These are phyloP conservation scores for Pulveroboletus sp. DNA, from an alignment of 768 basidiomycete species.

Conservation along the genomic window DNA sequence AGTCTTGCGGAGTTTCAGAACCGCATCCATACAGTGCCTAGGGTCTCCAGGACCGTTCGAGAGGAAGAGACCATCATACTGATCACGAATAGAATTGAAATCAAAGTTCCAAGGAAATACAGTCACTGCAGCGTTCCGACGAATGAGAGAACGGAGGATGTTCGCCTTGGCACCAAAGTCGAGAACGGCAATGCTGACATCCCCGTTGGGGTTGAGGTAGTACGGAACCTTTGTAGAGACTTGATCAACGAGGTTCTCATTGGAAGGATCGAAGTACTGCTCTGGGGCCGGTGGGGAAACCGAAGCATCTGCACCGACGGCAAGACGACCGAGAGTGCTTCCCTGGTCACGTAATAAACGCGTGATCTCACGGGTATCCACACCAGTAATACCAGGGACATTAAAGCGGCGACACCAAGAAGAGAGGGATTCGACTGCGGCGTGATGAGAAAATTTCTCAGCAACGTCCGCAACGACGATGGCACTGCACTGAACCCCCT, in stretches of 20 bases:
- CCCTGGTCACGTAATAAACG: slow-evolving; percentile 91
- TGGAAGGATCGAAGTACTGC: slow-evolving; percentile 92
- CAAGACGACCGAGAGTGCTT: slow-evolving; percentile 89
- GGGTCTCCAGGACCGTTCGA: slow-evolving; percentile 98
- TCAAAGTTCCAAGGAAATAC: slow-evolving; percentile 98
- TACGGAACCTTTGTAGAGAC: slow-evolving; percentile 84
- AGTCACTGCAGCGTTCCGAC: slow-evolving; percentile 87
- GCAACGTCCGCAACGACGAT: slow-evolving; percentile 94
- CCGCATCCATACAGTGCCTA: slow-evolving; percentile 80
- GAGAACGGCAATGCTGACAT: slow-evolving; percentile 89
- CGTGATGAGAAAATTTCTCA: slow-evolving; percentile 91
- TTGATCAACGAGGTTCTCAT: slow-evolving; percentile 91
- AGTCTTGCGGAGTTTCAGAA: slow-evolving; percentile 72
- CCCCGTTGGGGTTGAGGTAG: slow-evolving; percentile 79
- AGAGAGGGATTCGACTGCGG: slow-evolving; percentile 87
- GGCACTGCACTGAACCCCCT: slow-evolving; percentile 85
- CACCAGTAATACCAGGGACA: slow-evolving; percentile 92
- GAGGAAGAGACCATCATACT: slow-evolving; percentile 92
- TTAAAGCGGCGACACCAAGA: slow-evolving; percentile 90
- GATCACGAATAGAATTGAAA: slow-evolving; percentile 86
- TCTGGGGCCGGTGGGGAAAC: slow-evolving; percentile 51
- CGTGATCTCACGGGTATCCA: slow-evolving; percentile 97
- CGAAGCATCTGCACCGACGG: slow-evolving; percentile 68
- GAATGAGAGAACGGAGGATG: slow-evolving; percentile 88
- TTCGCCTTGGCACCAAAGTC: slow-evolving; percentile 99